Evolutionary conservation across 495 filamentous ascomycete species (phyloP), one percentile per base, ranked within the genome.

Genomic region (Extremus antarcticus): DNA sequence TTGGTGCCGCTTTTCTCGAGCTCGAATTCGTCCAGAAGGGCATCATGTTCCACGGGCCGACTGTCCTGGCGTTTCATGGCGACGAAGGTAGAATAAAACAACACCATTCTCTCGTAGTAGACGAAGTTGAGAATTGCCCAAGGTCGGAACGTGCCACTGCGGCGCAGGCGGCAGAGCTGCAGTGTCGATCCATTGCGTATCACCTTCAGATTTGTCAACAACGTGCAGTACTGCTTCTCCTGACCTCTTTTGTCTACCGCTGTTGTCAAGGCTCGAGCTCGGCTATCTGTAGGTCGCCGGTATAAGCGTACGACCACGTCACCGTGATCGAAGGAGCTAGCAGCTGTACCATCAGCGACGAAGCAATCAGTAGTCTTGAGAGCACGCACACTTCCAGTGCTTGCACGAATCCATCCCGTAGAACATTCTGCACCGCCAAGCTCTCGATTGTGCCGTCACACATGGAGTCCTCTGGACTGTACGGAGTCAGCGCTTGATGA

Each of bases 31-130:
- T 62, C 59, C 50, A 76, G 74, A 62, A 78, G 81, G 20, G 71
- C 68, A 20, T 71, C 68, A 22, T 70, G 66, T 22, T 74, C 58
- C 21, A 76, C 73, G 1, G 75, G 71, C 1, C 73, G 78, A 52
- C 73, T 69, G 53, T 88, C 87, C 47, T 87, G 79, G 15, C 79
- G 76, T 63, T 88, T 88, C 54, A 94, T 75, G 0, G 85, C 82
- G 23, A 87, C 68, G 61, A 91, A 86, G 0, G 83, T 80, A 67
- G 79, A 84, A 66, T 85, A 86, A 66, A 94, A 92, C 0, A 87
- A 70, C 13, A 89, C 85, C 80, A 94, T 81, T 55, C 71, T 80
- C 82, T 41, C 23, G 25, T 45, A n/a, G 41, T 4, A 72, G 16
- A 65, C 66, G 63, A 85, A 85, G 47, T 74, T 75, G 20, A 85